Percentiles rank a stretch among this genome's conserved stretches.
Evolutionary conservation across 345 rosid genomes (phyloP).

Genomic region (Eutrema heterophyllum): DNA sequence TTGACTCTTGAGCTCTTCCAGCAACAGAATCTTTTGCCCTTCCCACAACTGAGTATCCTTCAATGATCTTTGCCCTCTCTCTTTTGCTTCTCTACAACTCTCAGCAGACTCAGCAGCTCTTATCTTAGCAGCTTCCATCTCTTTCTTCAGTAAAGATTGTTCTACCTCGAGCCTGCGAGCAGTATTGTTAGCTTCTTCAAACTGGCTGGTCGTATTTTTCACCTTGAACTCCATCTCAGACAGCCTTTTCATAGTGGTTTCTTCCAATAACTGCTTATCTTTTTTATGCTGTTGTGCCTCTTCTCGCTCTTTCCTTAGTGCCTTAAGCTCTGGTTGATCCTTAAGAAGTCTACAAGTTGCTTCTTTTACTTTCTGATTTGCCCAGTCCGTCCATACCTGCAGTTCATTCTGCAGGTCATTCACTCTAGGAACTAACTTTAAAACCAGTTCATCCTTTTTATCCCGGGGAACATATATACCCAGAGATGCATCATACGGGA

Average conservation of each 20-base stretch:
- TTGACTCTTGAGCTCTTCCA: constrained; percentile 67
- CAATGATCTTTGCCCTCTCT: constrained; percentile 66
- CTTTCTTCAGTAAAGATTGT: constrained; percentile 60
- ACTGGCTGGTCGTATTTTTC: constrained; percentile 73
- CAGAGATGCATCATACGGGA: constrained; percentile 39
- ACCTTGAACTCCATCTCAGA: constrained; percentile 80
- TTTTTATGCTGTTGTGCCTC: constrained; percentile 72
- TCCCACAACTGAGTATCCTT: constrained; percentile 76
- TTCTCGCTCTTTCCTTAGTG: constrained; percentile 77
- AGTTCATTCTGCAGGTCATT: constrained; percentile 47
- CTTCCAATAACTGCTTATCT: constrained; percentile 72
- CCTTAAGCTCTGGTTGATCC: constrained; percentile 82
- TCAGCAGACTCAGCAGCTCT: constrained; percentile 74
- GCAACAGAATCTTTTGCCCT: constrained; percentile 59
- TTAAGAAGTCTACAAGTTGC: constrained; percentile 76
- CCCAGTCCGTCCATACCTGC: constrained; percentile 96
- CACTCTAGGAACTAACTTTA: constrained; percentile 30
- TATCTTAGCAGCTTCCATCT: constrained; percentile 73
- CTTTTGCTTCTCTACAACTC: constrained; percentile 64
- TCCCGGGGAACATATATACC: constrained; percentile 39
- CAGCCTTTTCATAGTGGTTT: constrained; percentile 80
- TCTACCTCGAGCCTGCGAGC: constrained; percentile 79
- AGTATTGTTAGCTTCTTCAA: constrained; percentile 66
- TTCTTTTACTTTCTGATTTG: constrained; percentile 94
- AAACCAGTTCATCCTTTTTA: constrained; percentile 30